phyloP scores from a whole-genome alignment of 345 rosid species.

The Pistacia integerrima region DNA sequence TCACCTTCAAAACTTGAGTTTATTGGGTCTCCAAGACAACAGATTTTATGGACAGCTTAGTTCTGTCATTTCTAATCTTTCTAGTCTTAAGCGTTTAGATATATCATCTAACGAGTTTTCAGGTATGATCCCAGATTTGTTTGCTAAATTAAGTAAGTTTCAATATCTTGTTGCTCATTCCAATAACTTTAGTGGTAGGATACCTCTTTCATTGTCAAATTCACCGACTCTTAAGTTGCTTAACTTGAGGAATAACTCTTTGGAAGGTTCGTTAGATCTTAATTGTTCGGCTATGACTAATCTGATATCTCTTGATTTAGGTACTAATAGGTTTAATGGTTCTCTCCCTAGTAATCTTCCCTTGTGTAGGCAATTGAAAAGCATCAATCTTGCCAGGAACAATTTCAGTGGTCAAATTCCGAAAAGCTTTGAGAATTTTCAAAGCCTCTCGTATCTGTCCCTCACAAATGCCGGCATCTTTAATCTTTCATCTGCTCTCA shows the following conservation, averaged over 20 bases:
- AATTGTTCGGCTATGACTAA: conserved; percentile 61
- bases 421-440: conserved; percentile 53
- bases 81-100: conserved; percentile 54
- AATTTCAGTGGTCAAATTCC: conserved; percentile 62
- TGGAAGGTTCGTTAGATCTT: conserved; percentile 51
- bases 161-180: conserved; percentile 45
- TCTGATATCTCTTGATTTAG: conserved; percentile 69
- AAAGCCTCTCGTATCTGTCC: conserved; percentile 61
- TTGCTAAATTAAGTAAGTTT: conserved; percentile 33
- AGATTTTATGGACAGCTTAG: conserved; percentile 53
- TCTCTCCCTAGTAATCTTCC: conserved; percentile 61
- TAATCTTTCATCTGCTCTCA: conserved; percentile 58
- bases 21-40: conserved; percentile 56
- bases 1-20: conserved; percentile 41
- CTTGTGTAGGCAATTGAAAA: conserved; percentile 46
- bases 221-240: conserved; percentile 51
- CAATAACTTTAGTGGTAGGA: conserved; percentile 53
- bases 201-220: conserved; percentile 64
- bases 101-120: conserved; percentile 52
- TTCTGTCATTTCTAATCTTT: conserved; percentile 41
- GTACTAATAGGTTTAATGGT: conserved; percentile 56
- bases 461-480: conserved; percentile 57
- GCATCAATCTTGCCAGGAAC: conserved; percentile 69
- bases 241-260: conserved; percentile 71
- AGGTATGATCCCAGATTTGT: conserved; percentile 67